Evolutionary conservation across 768 basidiomycete species (phyloP).

Genomic region (Lactifluus piperatus): DNA sequence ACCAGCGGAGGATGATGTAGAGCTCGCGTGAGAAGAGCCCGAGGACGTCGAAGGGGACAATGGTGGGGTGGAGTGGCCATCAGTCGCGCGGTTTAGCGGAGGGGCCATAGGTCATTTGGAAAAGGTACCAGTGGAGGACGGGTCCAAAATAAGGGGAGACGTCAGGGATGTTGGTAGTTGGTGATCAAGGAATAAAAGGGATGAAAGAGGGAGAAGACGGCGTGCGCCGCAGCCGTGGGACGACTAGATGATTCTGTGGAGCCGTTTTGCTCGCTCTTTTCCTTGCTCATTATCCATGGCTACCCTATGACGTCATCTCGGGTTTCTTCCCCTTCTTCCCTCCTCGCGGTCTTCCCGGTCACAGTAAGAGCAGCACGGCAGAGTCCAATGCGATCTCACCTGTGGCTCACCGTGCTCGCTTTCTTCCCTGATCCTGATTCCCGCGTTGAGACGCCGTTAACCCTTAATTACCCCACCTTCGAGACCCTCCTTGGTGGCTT

Average conservation of each 20-base stretch:
- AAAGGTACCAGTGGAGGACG: neutral
- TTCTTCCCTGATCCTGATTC: neutral
- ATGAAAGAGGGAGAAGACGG: neutral
- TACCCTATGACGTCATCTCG: conserved; percentile 5
- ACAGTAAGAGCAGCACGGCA: neutral
- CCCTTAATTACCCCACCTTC: no score
- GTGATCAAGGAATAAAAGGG: neutral
- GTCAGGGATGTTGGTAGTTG: conserved; percentile 1
- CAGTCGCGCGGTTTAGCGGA: neutral
- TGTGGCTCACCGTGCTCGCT: neutral
- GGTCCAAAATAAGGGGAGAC: neutral
- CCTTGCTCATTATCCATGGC: neutral
- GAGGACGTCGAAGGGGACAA: conserved; percentile 16
- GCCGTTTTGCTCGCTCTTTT: neutral
- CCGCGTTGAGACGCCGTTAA: no score
- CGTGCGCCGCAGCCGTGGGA: conserved; percentile 11
- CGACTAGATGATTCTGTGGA: conserved; percentile 8
- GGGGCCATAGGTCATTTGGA: conserved; percentile 12
- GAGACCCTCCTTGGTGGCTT: neutral
- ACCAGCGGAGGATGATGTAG: conserved; percentile 4
- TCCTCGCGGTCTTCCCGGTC: neutral
- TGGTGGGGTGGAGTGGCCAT: conserved; percentile 12
- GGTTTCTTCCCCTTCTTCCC: neutral
- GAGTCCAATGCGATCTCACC: neutral
- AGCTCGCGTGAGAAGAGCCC: conserved; percentile 7